Conservation (phyloP, 495 filamentous ascomycete species). For the Hypoxylon intermedium region DNA sequence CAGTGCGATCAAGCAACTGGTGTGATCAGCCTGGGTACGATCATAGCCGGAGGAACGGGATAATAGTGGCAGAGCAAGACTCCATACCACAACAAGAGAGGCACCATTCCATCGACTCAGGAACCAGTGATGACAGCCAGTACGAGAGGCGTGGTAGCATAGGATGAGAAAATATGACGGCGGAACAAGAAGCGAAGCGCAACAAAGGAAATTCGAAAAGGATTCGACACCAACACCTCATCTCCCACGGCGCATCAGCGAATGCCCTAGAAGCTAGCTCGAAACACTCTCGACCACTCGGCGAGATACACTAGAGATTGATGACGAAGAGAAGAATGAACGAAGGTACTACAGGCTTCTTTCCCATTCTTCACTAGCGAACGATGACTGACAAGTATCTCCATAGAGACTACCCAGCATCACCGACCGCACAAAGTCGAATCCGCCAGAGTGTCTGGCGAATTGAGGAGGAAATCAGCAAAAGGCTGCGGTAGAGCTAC, state of each 20-base stretch:
- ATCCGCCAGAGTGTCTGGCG: too few relatives aligned
- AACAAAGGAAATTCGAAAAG: background rate
- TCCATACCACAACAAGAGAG: too few relatives aligned
- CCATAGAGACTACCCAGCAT: too few relatives aligned
- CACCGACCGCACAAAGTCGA: too few relatives aligned
- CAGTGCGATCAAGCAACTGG: background rate
- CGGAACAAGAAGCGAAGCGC: background rate
- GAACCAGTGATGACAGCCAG: constrained; percentile 7
- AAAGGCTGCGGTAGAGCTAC: too few relatives aligned
- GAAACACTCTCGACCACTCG: background rate
- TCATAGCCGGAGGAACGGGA: too few relatives aligned
- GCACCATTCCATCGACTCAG: constrained; percentile 8
- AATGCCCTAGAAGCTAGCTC: background rate
- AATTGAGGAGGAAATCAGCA: too few relatives aligned
- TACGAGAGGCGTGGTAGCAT: background rate
- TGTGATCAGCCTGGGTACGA: too few relatives aligned
- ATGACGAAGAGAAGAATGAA: background rate
- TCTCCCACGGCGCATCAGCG: too few relatives aligned
- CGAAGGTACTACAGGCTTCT: constrained; percentile 2
- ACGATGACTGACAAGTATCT: too few relatives aligned
- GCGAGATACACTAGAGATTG: background rate
- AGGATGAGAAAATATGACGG: background rate
- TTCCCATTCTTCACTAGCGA: background rate
- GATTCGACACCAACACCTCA: too few relatives aligned
- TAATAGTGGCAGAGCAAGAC: too few relatives aligned